phyloP scores from a whole-genome alignment of 2,329 filamentous ascomycete genomes.

The Aspergillus tanneri region DNA sequence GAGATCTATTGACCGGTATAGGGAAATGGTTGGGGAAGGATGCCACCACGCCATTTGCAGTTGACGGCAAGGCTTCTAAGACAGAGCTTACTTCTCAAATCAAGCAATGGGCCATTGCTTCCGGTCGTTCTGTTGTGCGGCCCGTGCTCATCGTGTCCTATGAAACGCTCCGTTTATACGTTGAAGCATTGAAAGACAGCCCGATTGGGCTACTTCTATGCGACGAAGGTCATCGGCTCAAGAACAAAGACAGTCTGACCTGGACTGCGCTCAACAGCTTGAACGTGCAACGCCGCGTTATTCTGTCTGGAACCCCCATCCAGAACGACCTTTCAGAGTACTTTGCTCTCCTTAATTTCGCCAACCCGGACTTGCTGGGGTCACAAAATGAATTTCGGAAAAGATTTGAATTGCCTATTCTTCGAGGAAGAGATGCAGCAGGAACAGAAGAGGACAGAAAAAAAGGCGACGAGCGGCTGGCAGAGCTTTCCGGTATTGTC shows the following conservation, averaged over 20 bases:
- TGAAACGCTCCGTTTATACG: constrained; percentile 88
- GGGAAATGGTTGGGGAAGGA: constrained; percentile 94
- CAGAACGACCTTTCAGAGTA: constrained; percentile 99
- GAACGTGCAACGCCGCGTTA: constrained; percentile 87
- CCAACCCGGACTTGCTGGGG: constrained; percentile 88
- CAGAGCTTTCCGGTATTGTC: constrained; percentile 77
- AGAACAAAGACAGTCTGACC: constrained; percentile 94
- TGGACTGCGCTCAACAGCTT: constrained; percentile 87
- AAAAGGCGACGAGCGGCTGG: constrained; percentile 78
- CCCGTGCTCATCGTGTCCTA: constrained; percentile 98
- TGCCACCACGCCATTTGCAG: constrained; percentile 88
- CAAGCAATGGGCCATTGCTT: constrained; percentile 90
- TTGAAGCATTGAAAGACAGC: constrained; percentile 83
- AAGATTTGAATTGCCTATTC: constrained; percentile 86
- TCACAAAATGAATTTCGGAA: constrained; percentile 90
- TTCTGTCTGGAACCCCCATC: constrained; percentile 93
- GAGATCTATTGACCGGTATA: constrained; percentile 22
- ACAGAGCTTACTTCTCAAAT: constrained; percentile 87
- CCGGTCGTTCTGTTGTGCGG: constrained; percentile 81
- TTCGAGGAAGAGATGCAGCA: constrained; percentile 85
- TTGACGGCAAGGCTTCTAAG: constrained; percentile 94
- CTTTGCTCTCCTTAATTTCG: constrained; percentile 92
- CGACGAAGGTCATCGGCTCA: constrained; percentile 93
- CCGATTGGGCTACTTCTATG: constrained; percentile 91
- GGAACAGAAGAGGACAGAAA: constrained; percentile 79